These are phyloP conservation scores for Neoboletus brunneissimus DNA, from an alignment of 768 basidiomycete species.

Conservation along the genomic window DNA sequence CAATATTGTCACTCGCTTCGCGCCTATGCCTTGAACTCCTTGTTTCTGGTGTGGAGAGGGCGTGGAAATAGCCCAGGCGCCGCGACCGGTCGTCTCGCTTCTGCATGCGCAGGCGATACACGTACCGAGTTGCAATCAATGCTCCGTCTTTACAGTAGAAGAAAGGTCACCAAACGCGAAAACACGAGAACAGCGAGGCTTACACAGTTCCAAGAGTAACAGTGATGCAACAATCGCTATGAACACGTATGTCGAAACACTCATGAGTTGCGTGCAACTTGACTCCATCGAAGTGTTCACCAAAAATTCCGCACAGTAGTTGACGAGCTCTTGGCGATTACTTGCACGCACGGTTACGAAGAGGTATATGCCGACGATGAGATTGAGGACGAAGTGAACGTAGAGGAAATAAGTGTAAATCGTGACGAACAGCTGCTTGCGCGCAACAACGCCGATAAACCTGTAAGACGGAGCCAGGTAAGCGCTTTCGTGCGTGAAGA, in stretches of 20 bases:
- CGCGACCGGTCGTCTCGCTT: conserved; percentile 42
- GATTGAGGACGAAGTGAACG: conserved; percentile 54
- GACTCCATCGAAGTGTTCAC: conserved; percentile 38
- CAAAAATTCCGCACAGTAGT: conserved; percentile 47
- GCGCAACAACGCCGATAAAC: conserved; percentile 59
- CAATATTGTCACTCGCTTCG: conserved; percentile 28
- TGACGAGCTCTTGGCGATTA: conserved; percentile 39
- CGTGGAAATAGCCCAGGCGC: conserved; percentile 33
- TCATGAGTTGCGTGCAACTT: conserved; percentile 45
- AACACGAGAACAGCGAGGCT: conserved; percentile 23
- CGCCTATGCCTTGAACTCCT: conserved; percentile 16
- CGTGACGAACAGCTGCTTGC: conserved; percentile 58
- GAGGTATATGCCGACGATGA: conserved; percentile 51
- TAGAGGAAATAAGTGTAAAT: conserved; percentile 57
- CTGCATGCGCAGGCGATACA: conserved; percentile 49
- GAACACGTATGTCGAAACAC: conserved; percentile 45
- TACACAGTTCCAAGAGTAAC: conserved; percentile 56
- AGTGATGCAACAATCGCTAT: conserved; percentile 43
- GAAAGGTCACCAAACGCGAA: background rate
- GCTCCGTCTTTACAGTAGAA: conserved; percentile 43
- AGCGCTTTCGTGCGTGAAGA: background rate
- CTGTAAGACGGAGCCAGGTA: conserved; percentile 31
- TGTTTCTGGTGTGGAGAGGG: conserved; percentile 19
- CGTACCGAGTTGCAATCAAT: conserved; percentile 51
- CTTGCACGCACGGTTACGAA: conserved; percentile 48